Conservation (phyloP, 805 yeast species). For the Yueomyces sp. region DNA sequence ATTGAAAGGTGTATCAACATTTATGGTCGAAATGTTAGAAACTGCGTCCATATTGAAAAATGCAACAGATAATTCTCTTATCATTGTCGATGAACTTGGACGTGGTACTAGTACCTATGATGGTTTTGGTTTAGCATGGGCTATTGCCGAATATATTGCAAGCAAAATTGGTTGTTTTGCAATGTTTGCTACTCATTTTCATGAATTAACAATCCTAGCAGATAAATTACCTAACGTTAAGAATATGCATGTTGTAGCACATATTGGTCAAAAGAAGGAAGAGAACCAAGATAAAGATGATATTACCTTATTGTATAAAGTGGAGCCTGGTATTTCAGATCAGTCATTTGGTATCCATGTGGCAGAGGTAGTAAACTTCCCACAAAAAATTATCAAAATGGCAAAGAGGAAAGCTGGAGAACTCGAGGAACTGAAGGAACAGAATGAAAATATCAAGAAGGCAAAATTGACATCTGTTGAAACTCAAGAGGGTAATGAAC, state of each 20-base stretch:
- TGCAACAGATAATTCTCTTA: conserved; percentile 72
- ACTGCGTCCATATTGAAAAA: conserved; percentile 84
- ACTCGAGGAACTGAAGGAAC: conserved; percentile 46
- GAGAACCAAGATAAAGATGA: conserved; percentile 34
- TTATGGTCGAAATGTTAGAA: conserved; percentile 97
- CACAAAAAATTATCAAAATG: conserved; percentile 80
- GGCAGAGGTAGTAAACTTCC: conserved; percentile 91
- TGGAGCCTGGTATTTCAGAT: conserved; percentile 92
- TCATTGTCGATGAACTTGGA: conserved; percentile 90
- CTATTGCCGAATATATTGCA: conserved; percentile 79
- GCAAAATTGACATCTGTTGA: conserved; percentile 38
- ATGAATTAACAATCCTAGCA: conserved; percentile 76
- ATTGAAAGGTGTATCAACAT: conserved; percentile 90
- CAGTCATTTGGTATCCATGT: conserved; percentile 97
- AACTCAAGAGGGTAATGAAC: conserved; percentile 34
- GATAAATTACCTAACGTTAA: conserved; percentile 49
- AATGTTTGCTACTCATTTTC: conserved; percentile 94
- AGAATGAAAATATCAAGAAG: conserved; percentile 33
- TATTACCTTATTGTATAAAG: conserved; percentile 80
- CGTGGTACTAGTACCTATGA: conserved; percentile 75
- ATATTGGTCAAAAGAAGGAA: conserved; percentile 40
- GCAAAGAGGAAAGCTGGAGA: conserved; percentile 90
- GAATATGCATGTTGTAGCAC: conserved; percentile 89
- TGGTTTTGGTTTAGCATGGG: conserved; percentile 97
- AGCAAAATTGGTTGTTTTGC: conserved; percentile 62